Evolutionary conservation across 1,284 basidiomycete species (phyloP).

Genomic region (Heterobasidion annosum): DNA sequence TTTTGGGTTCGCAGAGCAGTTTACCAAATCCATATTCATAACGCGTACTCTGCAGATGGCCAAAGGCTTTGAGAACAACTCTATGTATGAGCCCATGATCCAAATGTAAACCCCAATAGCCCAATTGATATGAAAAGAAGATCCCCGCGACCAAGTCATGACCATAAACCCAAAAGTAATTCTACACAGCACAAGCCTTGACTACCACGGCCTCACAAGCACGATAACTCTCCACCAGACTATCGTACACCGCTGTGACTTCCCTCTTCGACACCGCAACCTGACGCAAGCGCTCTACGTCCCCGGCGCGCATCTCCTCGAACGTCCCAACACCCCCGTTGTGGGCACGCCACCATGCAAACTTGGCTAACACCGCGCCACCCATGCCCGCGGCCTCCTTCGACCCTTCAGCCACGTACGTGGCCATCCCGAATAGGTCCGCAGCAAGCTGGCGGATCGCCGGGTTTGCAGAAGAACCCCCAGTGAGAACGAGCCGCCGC

Average conservation of each 20-base stretch:
- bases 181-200: slow-evolving; percentile 12
- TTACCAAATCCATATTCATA: too few relatives aligned
- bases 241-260: slow-evolving; percentile 20
- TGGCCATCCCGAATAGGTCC: slow-evolving; percentile 70
- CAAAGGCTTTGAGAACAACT: too few relatives aligned
- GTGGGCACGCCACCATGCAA: slow-evolving; percentile 53
- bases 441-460: slow-evolving; percentile 72
- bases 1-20: too few relatives aligned
- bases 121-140: too few relatives aligned
- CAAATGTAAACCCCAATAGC: too few relatives aligned
- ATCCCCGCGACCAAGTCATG: neutral
- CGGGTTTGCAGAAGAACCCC: slow-evolving; percentile 72
- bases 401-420: slow-evolving; percentile 52
- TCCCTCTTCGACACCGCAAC: slow-evolving; percentile 47
- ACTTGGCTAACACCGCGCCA: slow-evolving; percentile 61
- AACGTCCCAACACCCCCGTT: slow-evolving; percentile 40
- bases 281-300: slow-evolving; percentile 39
- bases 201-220: slow-evolving; percentile 32
- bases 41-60: too few relatives aligned
- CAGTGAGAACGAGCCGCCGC: slow-evolving; percentile 68
- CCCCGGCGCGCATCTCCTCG: slow-evolving; percentile 50
- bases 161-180: neutral
- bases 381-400: slow-evolving; percentile 68
- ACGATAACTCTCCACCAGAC: slow-evolving; percentile 25
- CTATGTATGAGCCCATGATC: neutral